Base-by-base conservation (phyloP, 1,284 basidiomycete genomes). In the Cutaneotrichosporon sp. region DNA sequence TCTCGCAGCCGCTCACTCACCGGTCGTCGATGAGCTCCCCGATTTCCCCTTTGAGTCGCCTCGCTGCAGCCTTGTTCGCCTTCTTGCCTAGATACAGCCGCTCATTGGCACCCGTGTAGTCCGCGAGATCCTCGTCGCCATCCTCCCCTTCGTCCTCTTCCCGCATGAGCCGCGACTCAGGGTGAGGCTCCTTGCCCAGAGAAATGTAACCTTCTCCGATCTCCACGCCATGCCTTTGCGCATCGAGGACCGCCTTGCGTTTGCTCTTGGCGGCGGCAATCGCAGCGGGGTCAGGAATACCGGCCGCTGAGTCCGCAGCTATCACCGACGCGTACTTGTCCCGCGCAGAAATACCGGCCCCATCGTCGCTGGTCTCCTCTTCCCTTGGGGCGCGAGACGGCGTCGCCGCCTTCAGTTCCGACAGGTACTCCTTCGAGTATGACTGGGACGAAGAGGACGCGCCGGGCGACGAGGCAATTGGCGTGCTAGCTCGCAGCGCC, bases 71-170 rank as follows among this genome's bases (percentile, higher is more conserved):
- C 66, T 87, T 88, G 54, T 84, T 82, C 0, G 86, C 86, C 61
- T 89, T 88, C 71, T 89, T 90, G 1, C 91, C 90, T 1, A 97
- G 74, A 0, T 89, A 87, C 52, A 97, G 84, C 29, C 86, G 78
- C 57, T 92, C 89, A 67, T 89, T 84, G 0, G 88, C 87, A 59
- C 85, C 90, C 0, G 93, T 96, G 65, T 84, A 96, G 60, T 90
- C 88, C 5, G 91, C 88, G 65, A 84, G 85, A 63, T 93, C 91
- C 64, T 96, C 92, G 51, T 94, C 92, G 0, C 87, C 91, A 63
- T 96, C 90, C 1, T 90, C 92, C 2, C 89, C 71, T 62, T 94
- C 90, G 69, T 97, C 92, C 38, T 96, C 92, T 72, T 97, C 93
- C 49, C 92, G 76, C 74, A 91, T 77, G 16, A 97, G 75, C 16